Percentiles rank a stretch among this genome's conserved stretches.
These are phyloP conservation scores for Backusella psychrophila DNA, from an alignment of 192 early-diverging fungal species.

Conservation along the genomic window DNA sequence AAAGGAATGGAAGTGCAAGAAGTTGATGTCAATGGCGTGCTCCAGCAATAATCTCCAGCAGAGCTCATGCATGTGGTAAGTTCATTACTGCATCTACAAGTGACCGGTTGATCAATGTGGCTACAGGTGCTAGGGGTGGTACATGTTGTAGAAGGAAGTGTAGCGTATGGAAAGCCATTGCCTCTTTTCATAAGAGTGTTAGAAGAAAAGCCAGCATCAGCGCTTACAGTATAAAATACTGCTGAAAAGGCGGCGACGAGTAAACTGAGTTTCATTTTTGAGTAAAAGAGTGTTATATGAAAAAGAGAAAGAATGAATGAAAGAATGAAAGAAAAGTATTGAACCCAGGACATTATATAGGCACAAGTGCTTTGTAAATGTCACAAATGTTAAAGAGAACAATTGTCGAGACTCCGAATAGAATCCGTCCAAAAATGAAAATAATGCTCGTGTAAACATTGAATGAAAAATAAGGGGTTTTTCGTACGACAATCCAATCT, in stretches of 20 bases:
- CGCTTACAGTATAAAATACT: neutral
- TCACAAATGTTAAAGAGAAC: neutral
- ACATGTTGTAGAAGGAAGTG: constrained; percentile 15
- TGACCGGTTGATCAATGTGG: neutral
- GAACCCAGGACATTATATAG: neutral
- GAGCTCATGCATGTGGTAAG: constrained; percentile 10
- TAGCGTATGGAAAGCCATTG: constrained; percentile 14
- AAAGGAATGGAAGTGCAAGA: constrained; percentile 22
- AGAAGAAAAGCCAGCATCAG: neutral
- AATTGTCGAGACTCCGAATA: neutral
- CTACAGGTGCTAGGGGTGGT: constrained; percentile 1
- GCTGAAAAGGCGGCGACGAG: neutral
- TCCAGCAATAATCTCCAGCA: constrained; percentile 23
- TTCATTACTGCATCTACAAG: constrained; percentile 24
- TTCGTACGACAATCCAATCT: neutral
- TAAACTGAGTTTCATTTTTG: constrained; percentile 14
- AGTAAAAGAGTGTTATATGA: neutral
- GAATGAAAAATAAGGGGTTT: neutral
- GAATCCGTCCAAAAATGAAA: neutral
- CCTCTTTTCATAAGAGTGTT: constrained; percentile 15
- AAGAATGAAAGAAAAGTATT: neutral
- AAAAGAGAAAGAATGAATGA: neutral
- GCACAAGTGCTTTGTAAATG: neutral
- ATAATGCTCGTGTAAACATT: neutral
- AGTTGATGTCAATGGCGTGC: neutral